These are phyloP conservation scores for Detonula confervacea DNA, from an alignment of 352 stramenopile genomes.

Conservation along the genomic window DNA sequence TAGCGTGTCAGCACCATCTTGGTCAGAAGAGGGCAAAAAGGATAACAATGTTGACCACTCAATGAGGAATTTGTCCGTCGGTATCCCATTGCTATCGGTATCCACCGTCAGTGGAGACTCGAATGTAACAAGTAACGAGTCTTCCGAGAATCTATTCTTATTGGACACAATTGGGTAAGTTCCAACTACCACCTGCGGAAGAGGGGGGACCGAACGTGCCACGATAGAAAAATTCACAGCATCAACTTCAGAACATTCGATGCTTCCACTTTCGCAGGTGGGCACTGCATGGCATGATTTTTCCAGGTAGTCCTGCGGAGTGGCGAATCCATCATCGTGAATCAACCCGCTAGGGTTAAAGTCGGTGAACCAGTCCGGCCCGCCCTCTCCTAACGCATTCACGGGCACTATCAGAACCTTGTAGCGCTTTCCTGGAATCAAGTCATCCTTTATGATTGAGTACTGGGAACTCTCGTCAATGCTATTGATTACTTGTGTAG, in stretches of 20 bases:
- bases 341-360: conserved; percentile 52
- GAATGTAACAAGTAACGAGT: conserved; percentile 67
- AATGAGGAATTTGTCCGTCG: conserved; percentile 89
- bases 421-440: conserved; percentile 50
- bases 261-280: conserved; percentile 88
- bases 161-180: conserved; percentile 66
- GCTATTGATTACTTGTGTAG: conserved; percentile 19
- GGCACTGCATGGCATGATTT: conserved; percentile 84
- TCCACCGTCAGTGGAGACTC: conserved; percentile 37
- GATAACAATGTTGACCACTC: conserved; percentile 88
- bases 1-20: conserved; percentile 23
- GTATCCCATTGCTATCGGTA: conserved; percentile 77
- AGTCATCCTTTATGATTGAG: conserved; percentile 44
- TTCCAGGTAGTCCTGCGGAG: conserved; percentile 50
- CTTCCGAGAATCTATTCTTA: conserved; percentile 66
- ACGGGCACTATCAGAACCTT: conserved; percentile 52
- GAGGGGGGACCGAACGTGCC: conserved; percentile 60
- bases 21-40: conserved; percentile 29
- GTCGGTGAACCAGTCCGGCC: conserved; percentile 46
- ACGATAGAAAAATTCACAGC: conserved; percentile 58
- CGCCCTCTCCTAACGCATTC: conserved; percentile 55
- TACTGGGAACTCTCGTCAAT: conserved; percentile 57
- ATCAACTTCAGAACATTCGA: conserved; percentile 85
- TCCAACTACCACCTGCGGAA: conserved; percentile 53
- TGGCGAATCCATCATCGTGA: conserved; percentile 25